These are phyloP conservation scores for Glomus cerebriforme DNA, from an alignment of 192 early-diverging fungal genomes.

Conservation along the genomic window DNA sequence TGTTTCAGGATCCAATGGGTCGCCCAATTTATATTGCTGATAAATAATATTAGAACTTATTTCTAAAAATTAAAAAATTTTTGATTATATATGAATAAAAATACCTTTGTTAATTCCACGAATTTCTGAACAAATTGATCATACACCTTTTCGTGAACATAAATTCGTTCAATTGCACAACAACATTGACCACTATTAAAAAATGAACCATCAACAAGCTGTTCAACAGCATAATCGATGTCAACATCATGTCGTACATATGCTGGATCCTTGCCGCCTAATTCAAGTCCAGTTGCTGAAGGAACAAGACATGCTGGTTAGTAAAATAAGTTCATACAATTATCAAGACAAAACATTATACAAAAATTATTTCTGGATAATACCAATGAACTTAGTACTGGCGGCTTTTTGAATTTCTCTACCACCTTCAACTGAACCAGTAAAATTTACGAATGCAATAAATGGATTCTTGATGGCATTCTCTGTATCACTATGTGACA, in stretches of 20 bases:
- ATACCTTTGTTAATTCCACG: constrained; percentile 56
- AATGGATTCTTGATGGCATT: constrained; percentile 58
- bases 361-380: background rate
- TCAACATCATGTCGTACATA: constrained; percentile 76
- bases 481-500: constrained; percentile 51
- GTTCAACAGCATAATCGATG: constrained; percentile 69
- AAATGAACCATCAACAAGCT: constrained; percentile 77
- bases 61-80: background rate
- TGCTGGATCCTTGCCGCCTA: constrained; percentile 86
- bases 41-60: background rate
- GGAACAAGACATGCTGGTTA: background rate
- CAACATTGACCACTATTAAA: constrained; percentile 86
- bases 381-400: constrained; percentile 63
- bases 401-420: constrained; percentile 60
- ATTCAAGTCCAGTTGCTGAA: constrained; percentile 70
- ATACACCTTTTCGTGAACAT: constrained; percentile 74
- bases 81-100: background rate
- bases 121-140: constrained; percentile 68
- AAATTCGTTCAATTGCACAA: constrained; percentile 78
- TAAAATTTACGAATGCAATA: constrained; percentile 74
- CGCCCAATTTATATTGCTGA: constrained; percentile 67
- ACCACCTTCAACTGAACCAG: constrained; percentile 75
- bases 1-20: constrained; percentile 59
- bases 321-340: background rate
- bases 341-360: background rate